A percentile compares a stretch with the other conserved stretches of the same genome.
Conservation (phyloP, 73 alveolate species). For the Breviolum minutum region DNA sequence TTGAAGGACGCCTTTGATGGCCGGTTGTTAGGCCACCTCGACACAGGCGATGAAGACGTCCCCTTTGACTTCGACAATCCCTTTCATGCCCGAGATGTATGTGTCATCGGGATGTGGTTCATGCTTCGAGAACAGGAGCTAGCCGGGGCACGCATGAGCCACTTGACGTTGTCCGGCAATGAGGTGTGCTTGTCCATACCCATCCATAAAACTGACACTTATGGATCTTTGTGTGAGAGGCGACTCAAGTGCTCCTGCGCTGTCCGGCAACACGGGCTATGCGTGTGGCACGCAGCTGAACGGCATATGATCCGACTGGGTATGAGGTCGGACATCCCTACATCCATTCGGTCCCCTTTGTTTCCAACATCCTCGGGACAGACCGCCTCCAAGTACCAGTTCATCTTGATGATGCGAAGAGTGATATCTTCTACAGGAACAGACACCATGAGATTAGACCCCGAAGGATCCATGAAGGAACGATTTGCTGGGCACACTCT, state of each 20-base stretch:
- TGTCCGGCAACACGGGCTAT: neutral
- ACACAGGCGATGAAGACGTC: neutral
- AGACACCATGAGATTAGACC: neutral
- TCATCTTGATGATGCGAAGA: neutral
- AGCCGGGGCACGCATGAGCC: neutral
- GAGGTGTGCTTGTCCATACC: neutral
- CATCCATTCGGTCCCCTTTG: neutral
- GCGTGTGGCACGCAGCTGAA: slow-evolving; percentile 1
- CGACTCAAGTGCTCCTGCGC: neutral
- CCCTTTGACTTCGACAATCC: neutral
- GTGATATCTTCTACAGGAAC: neutral
- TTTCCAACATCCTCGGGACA: neutral
- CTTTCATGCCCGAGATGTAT: neutral
- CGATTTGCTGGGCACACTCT: neutral
- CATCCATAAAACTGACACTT: neutral
- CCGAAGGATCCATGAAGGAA: neutral
- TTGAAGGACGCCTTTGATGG: neutral
- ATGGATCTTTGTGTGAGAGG: neutral
- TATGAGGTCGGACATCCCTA: neutral
- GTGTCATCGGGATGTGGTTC: neutral
- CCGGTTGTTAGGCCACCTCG: neutral
- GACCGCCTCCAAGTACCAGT: neutral
- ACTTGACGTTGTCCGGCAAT: neutral
- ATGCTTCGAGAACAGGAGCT: neutral
- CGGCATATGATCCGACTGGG: neutral